phyloP scores from a whole-genome alignment of 805 yeast genomes.

The Kazachstania taianensis region DNA sequence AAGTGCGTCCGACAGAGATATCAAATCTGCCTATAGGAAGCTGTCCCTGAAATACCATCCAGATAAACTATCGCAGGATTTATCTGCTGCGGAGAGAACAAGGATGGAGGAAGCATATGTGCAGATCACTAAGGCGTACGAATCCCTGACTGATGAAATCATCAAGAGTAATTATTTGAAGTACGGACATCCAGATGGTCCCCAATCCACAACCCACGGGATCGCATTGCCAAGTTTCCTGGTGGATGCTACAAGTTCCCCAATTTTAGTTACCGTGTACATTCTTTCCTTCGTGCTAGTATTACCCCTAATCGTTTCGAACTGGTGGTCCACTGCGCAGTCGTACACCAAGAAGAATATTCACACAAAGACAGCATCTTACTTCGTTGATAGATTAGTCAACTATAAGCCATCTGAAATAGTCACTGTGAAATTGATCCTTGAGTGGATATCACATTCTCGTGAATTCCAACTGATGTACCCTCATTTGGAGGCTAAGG shows the following conservation, averaged over 20 bases:
- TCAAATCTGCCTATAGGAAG: constrained; percentile 77
- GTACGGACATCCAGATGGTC: constrained; percentile 98
- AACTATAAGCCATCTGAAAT: constrained; percentile 63
- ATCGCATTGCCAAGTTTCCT: constrained; percentile 90
- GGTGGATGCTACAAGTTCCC: constrained; percentile 71
- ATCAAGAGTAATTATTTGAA: constrained; percentile 71
- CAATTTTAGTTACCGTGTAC: constrained; percentile 55
- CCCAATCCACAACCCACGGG: constrained; percentile 81
- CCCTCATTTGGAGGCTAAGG: constrained; percentile 34
- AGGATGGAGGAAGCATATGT: constrained; percentile 69
- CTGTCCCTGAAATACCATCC: constrained; percentile 87
- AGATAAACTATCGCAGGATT: constrained; percentile 65
- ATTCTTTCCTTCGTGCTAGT: constrained; percentile 63
- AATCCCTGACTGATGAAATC: constrained; percentile 84
- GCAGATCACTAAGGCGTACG: constrained; percentile 81
- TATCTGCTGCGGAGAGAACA: constrained; percentile 44
- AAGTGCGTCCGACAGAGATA: constrained; percentile 61
- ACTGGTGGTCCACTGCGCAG: constrained; percentile 85
- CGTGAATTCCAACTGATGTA: constrained; percentile 47
- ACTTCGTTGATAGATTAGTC: constrained; percentile 59
- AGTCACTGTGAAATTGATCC: constrained; percentile 46
- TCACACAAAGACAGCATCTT: constrained; percentile 73
- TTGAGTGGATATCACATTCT: constrained; percentile 53
- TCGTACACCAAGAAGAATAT: constrained; percentile 74
- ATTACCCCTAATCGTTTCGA: constrained; percentile 70